These are phyloP conservation scores for Fistulifera pelliculosa DNA, from an alignment of 108 stramenopile genomes.

Conservation along the genomic window DNA sequence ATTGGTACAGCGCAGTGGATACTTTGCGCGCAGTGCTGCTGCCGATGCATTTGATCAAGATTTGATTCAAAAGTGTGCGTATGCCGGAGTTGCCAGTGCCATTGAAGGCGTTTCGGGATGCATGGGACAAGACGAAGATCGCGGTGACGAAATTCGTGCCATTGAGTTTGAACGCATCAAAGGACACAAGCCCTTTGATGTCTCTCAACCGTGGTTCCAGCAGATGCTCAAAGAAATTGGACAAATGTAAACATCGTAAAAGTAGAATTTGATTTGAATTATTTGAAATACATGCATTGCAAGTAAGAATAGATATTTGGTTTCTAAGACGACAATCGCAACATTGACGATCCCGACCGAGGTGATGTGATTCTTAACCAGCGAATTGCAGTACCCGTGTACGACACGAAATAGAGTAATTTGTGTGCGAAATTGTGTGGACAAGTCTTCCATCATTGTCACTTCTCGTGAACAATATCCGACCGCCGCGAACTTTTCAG, in stretches of 20 bases:
- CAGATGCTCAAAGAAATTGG: constrained; percentile 78
- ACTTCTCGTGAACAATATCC: too few relatives aligned
- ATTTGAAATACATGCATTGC: too few relatives aligned
- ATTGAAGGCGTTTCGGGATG: constrained; percentile 74
- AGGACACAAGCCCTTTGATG: constrained; percentile 80
- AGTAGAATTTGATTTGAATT: neutral
- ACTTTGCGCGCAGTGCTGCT: constrained; percentile 83
- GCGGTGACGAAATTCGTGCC: constrained; percentile 68
- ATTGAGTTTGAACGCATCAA: constrained; percentile 90
- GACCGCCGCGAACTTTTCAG: too few relatives aligned
- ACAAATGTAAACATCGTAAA: constrained; percentile 50
- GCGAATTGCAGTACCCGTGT: too few relatives aligned
- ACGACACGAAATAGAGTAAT: too few relatives aligned
- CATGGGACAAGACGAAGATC: constrained; percentile 91
- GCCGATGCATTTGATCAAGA: constrained; percentile 79
- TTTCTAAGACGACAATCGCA: too few relatives aligned
- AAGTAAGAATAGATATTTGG: too few relatives aligned
- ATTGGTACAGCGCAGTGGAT: constrained; percentile 84
- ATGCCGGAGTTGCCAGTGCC: constrained; percentile 68
- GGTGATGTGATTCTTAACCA: too few relatives aligned
- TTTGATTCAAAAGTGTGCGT: constrained; percentile 75
- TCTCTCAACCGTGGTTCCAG: constrained; percentile 67
- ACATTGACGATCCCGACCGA: too few relatives aligned
- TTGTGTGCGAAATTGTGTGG: too few relatives aligned
- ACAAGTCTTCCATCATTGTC: too few relatives aligned